Conservation (phyloP, 1,284 basidiomycete genomes). For the Rhodotorula sp. region DNA sequence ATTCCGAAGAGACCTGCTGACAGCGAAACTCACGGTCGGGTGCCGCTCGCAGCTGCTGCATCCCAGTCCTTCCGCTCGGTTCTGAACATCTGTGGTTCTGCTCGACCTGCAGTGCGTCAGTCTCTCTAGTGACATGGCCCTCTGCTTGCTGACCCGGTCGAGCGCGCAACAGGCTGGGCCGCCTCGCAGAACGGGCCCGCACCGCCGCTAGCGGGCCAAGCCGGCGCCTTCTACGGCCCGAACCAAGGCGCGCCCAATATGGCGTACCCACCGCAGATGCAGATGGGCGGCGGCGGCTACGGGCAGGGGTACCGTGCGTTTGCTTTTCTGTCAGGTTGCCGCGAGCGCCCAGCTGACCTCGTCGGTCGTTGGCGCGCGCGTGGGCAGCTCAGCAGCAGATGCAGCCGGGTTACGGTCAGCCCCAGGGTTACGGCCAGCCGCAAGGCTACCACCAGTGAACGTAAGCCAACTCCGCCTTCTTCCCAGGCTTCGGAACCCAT, state of each 20-base stretch:
- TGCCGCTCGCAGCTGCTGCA: slow-evolving; percentile 14
- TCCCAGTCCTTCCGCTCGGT: slow-evolving; percentile 33
- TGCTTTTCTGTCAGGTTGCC: neutral
- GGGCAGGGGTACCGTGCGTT: slow-evolving; percentile 16
- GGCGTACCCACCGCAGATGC: slow-evolving; percentile 18
- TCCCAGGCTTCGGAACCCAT: no score
- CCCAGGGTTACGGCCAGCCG: neutral
- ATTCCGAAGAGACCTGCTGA: no score
- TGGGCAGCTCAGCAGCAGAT: slow-evolving; percentile 18
- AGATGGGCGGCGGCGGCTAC: slow-evolving; percentile 9
- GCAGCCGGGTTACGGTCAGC: slow-evolving; percentile 11
- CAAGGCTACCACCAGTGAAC: no score
- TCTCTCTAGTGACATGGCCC: neutral
- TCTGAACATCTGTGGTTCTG: slow-evolving; percentile 30
- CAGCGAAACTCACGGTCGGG: no score
- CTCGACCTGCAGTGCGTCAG: slow-evolving; percentile 28
- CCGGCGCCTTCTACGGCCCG: slow-evolving; percentile 18
- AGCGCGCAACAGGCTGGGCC: slow-evolving; percentile 15
- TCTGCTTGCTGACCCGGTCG: neutral
- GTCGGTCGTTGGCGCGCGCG: neutral
- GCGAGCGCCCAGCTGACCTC: neutral
- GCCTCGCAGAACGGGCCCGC: slow-evolving; percentile 26
- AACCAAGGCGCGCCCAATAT: neutral
- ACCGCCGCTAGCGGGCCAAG: slow-evolving; percentile 19
- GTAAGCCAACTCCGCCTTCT: no score